Base-by-base conservation (phyloP, 352 stramenopile genomes). In the Thraustotheca clavata region DNA sequence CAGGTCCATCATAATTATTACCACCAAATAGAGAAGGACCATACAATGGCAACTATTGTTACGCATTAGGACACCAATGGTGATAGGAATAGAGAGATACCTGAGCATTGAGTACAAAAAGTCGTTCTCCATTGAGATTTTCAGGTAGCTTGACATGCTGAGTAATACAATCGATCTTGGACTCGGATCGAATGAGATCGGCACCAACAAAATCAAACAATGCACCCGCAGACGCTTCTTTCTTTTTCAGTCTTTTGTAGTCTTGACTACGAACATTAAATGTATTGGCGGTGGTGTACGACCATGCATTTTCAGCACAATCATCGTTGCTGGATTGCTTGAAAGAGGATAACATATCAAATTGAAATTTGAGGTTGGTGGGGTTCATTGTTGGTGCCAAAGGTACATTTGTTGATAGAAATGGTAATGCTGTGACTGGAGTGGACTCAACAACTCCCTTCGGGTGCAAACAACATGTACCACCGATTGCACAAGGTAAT, bases 71-170 rank as follows among this genome's bases (percentile, higher is more conserved):
- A 2, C 1, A 59, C 1, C n/a, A 59, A 6, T 18, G 27, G n/a
- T 5, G 35, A n/a, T 1, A 16, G 9, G 22, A 46, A 4, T 16
- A 61, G 26, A 31, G 26, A 24, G 49, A 27, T 78, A 88, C 79
- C 77, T 89, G 83, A 27, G 79, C 78, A 62, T 93, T 90, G 67
- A 93, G 78, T 57, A 93, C 80, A 60, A 93, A 91, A 22, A 93
- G 68, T 18, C 76, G 80, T 65, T 78, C 76, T 43, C 78, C 69
- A 2, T 69, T 73, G 36, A 81, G 67, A n/a, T 86, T 67, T 4
- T 72, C 69, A 16, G 83, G 78, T 18, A 91, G 73, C 36, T 86
- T 72, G 7, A 93, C 71, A n/a, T 76, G 80, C 61, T 91, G 72
- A 0, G 77, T 84, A 54, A 93, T 86, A 24, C 86, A 68, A 66